Conservation (phyloP, 768 basidiomycete species). For the Russula ochroleuca region DNA sequence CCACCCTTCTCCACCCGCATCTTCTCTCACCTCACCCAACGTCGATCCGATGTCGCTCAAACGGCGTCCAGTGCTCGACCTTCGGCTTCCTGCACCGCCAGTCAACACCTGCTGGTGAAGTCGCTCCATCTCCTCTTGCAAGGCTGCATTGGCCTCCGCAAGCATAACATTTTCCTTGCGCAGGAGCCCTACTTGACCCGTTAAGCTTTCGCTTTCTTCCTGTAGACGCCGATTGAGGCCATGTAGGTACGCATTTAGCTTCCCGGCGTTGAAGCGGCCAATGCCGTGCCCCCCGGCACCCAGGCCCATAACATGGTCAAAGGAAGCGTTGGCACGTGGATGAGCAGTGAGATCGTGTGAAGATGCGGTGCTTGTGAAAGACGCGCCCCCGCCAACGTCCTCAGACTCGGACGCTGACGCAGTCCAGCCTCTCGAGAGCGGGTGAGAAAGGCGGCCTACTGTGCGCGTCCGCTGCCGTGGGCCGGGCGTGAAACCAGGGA, state of each 20-base stretch:
- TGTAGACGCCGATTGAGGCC: slow-evolving; percentile 77
- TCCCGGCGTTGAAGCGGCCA: slow-evolving; percentile 77
- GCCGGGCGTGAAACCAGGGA: slow-evolving; percentile 62
- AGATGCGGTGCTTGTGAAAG: slow-evolving; percentile 77
- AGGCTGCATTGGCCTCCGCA: slow-evolving; percentile 24
- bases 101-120: slow-evolving; percentile 24
- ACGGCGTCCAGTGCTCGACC: slow-evolving; percentile 40
- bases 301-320: slow-evolving; percentile 78
- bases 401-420: slow-evolving; percentile 29
- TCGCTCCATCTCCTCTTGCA: slow-evolving; percentile 24
- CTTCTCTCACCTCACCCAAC: slow-evolving; percentile 61
- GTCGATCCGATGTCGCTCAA: slow-evolving; percentile 48
- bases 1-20: slow-evolving; percentile 61
- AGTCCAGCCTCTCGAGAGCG: slow-evolving; percentile 51
- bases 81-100: slow-evolving; percentile 32
- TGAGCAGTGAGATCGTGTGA: slow-evolving; percentile 86
- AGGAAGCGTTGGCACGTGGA: slow-evolving; percentile 76
- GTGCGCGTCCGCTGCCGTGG: slow-evolving; percentile 43
- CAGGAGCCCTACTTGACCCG: slow-evolving; percentile 52
- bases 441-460: slow-evolving; percentile 53
- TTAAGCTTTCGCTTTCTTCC: slow-evolving; percentile 74
- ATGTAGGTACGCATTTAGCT: slow-evolving; percentile 83
- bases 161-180: slow-evolving; percentile 37
- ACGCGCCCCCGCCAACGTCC: slow-evolving; percentile 51
- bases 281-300: slow-evolving; percentile 63